Evolutionary conservation across 805 yeast species (phyloP).

Genomic region (Ogataea philodendri): DNA sequence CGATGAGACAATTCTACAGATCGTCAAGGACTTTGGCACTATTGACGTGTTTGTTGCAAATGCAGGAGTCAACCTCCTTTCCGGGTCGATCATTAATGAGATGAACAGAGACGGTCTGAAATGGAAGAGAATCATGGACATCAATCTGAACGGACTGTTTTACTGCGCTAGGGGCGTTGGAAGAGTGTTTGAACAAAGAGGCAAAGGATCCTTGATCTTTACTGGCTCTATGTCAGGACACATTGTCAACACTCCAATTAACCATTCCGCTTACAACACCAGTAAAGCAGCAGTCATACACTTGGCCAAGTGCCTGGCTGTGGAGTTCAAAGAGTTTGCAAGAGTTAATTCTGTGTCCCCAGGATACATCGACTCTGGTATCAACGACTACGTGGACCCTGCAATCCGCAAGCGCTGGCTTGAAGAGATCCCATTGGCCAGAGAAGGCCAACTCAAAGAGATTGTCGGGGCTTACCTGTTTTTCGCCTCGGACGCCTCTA

Average conservation of each 20-base stretch:
- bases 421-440: conserved; percentile 41
- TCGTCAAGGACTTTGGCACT: conserved; percentile 39
- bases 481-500: conserved; percentile 53
- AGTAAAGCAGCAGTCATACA: conserved; percentile 51
- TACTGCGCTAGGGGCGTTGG: conserved; percentile 52
- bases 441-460: conserved; percentile 49
- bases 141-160: conserved; percentile 49
- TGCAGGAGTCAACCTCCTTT: conserved; percentile 37
- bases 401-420: conserved; percentile 32
- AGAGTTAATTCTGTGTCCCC: conserved; percentile 37
- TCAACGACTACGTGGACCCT: conserved; percentile 32
- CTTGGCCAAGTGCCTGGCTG: conserved; percentile 45
- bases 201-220: conserved; percentile 48
- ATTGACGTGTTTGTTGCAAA: conserved; percentile 43
- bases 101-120: conserved; percentile 35
- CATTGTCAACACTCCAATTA: conserved; percentile 51
- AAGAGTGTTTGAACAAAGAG: conserved; percentile 43
- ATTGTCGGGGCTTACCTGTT: conserved; percentile 51
- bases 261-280: conserved; percentile 49
- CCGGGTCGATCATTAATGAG: conserved; percentile 26
- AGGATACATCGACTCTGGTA: conserved; percentile 36
- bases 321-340: conserved; percentile 51
- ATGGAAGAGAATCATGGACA: conserved; percentile 49
- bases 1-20: conserved; percentile 29
- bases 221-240: conserved; percentile 58